phyloP scores from a whole-genome alignment of 306 rosid species.

The Styphnolobium japonicum region DNA sequence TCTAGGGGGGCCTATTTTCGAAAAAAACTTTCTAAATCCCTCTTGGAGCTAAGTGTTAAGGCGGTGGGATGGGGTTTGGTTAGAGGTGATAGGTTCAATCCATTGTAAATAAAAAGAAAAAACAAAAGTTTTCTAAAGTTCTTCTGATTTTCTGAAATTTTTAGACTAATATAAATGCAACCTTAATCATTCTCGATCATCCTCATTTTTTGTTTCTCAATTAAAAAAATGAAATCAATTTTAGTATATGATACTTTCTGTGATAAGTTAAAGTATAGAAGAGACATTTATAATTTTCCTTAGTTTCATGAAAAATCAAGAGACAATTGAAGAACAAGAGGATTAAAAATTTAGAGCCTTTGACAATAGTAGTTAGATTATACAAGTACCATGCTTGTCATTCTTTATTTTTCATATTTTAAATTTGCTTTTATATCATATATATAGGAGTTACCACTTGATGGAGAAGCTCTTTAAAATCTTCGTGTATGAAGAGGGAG shows the following conservation, averaged over 20 bases:
- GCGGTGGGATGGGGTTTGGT: background rate
- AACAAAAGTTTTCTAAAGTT: background rate
- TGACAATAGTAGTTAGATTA: too few relatives aligned
- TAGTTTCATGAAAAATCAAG: too few relatives aligned
- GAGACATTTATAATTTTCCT: too few relatives aligned
- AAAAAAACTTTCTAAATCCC: too few relatives aligned
- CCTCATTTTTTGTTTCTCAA: background rate
- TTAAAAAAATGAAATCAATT: too few relatives aligned
- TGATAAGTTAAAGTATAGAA: too few relatives aligned
- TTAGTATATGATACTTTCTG: too few relatives aligned
- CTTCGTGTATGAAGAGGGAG: constrained; percentile 61
- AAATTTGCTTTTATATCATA: background rate
- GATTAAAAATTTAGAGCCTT: too few relatives aligned
- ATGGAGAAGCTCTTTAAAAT: constrained; percentile 58
- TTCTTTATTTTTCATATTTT: background rate
- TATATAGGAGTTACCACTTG: constrained; percentile 49
- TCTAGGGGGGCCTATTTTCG: too few relatives aligned
- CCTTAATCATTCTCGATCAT: background rate
- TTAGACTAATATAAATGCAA: background rate
- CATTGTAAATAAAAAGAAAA: background rate
- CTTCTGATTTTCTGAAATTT: background rate
- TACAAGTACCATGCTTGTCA: background rate
- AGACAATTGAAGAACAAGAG: too few relatives aligned
- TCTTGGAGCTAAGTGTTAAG: background rate
- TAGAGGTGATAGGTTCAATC: background rate